Evolutionary conservation across 176 grass and related monocot species (phyloP), one percentile per base, ranked within the genome.

Genomic region (Rhynchospora breviuscula): DNA sequence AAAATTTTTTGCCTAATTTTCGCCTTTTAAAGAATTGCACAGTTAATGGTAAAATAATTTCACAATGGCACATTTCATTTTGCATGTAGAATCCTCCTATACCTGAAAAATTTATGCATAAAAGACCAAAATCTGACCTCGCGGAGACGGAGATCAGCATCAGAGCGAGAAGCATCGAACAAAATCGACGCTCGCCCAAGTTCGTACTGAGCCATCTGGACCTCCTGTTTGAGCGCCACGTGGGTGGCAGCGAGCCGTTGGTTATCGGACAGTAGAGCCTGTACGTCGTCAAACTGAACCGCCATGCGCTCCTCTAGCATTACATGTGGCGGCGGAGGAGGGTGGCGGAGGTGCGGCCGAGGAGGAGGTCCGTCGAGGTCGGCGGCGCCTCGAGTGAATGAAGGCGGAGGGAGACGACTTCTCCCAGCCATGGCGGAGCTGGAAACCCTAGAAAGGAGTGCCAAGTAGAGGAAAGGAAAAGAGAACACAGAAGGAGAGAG

Each of bases 241-340:
- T 99, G 96, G 49, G 96, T 99, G 22, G 96, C 93, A 25, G 96
- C 86, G 61, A 99, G 91, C n/a, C 91, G 93, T 84, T 99, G 96
- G 83, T 99, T 99, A 79, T 90, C 93, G 60, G 63, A 88, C 65
- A 99, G 88, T 10, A 99, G 85, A 46, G 59, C 85, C 53, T 95
- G 96, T 62, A 92, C 88, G 58, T 99, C 96, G 49, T 98, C 89
- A 59, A 93, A 91, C 86, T 98, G 93, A 7, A 59, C 86, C 23
- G 86, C 89, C 29, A 98, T 85, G n/a, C 84, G 95, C 63, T 98
- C 95, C 95, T 98, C 92, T 43, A 98, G 82, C 40, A 89, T 85
- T 11, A 88, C 90, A 45, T 82, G 82, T 13, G 90, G 29, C 61
- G 86, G 90, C 61, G 82, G 72, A 47, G 81, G 82, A 8, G 84